phyloP scores from a whole-genome alignment of 78 protist species.

The Dictyostelium discoideum region DNA sequence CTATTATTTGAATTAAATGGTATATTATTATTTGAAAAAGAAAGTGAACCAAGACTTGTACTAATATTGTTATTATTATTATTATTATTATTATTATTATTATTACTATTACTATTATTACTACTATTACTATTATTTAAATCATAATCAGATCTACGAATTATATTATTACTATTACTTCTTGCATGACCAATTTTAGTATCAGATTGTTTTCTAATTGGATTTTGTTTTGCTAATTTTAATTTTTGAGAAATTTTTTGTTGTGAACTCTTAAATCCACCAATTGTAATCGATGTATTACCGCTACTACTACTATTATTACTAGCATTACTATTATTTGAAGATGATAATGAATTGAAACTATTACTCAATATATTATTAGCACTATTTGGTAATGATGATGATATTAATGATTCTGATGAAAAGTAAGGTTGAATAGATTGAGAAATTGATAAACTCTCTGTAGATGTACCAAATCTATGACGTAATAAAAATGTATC shows the following conservation, averaged over 20 bases:
- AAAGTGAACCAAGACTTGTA: background rate
- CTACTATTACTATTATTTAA: background rate
- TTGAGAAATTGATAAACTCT: constrained; percentile 41
- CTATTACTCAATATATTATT: background rate
- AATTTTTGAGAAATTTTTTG: constrained; percentile 47
- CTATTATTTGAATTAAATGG: background rate
- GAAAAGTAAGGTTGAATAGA: constrained; percentile 36
- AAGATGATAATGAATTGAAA: background rate
- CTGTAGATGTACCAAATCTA: background rate
- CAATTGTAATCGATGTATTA: background rate
- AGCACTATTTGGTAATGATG: constrained; percentile 3
- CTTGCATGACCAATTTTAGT: constrained; percentile 74
- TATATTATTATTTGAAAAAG: background rate
- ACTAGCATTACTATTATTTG: background rate
- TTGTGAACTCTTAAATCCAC: constrained; percentile 12
- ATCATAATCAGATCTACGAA: background rate
- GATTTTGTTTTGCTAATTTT: constrained; percentile 49
- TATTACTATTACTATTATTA: background rate
- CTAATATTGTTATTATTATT: background rate
- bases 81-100: background rate
- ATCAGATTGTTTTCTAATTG: constrained; percentile 54
- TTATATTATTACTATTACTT: background rate
- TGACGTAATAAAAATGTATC: constrained; percentile 40
- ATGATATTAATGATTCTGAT: constrained; percentile 6
- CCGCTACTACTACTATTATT: background rate